Conservation (phyloP, 2,329 filamentous ascomycete species). For the Trichophyton verrucosum region DNA sequence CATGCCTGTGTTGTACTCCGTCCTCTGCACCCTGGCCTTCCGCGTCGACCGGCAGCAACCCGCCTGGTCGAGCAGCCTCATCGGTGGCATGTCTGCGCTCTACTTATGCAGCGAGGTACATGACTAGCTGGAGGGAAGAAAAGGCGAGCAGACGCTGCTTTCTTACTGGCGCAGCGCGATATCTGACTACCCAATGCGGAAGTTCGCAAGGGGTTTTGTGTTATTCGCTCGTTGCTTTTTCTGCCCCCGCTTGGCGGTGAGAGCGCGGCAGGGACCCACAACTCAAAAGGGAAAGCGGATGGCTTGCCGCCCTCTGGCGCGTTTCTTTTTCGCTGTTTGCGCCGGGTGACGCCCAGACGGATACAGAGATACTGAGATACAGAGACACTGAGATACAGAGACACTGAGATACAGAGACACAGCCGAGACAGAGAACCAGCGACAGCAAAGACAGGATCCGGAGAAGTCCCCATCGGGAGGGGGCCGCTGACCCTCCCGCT, state of each 20-base stretch:
- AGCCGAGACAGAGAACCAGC: no score
- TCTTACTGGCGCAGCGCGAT: background rate
- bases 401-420: no score
- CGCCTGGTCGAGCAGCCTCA: background rate
- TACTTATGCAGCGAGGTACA: background rate
- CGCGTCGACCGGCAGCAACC: background rate
- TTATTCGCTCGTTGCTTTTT: background rate
- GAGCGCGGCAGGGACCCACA: background rate
- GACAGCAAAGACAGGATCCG: no score
- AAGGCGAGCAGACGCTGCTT: background rate
- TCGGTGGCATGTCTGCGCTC: background rate
- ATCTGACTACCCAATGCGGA: conserved; percentile 3
- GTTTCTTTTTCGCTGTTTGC: background rate
- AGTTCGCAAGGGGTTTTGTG: conserved; percentile 2
- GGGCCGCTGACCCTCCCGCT: no score
- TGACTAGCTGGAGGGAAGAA: background rate
- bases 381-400: no score
- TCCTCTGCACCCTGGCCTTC: no score
- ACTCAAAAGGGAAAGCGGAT: background rate
- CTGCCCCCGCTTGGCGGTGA: background rate
- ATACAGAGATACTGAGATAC: no score
- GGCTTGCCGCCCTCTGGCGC: background rate
- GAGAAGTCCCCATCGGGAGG: no score
- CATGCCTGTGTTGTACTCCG: background rate
- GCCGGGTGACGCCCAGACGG: background rate